These are phyloP conservation scores for Penicillium robsamsonii DNA, from an alignment of 495 filamentous ascomycete species.

Conservation along the genomic window DNA sequence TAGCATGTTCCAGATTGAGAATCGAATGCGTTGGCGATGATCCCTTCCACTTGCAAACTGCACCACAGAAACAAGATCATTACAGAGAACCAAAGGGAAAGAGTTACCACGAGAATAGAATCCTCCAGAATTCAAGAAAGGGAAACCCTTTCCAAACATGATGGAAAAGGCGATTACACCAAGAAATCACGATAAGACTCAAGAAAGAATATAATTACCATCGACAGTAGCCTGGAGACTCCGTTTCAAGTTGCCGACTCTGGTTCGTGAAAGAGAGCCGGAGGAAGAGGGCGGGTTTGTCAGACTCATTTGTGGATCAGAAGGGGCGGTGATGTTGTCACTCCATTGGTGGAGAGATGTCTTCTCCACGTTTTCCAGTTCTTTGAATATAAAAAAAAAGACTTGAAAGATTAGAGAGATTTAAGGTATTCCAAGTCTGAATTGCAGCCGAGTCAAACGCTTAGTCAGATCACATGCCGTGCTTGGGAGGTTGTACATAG, in stretches of 20 bases:
- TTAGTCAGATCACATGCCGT: slow-evolving; percentile 9
- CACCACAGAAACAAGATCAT: slow-evolving; percentile 13
- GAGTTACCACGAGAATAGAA: slow-evolving; percentile 52
- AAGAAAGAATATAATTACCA: slow-evolving; percentile 54
- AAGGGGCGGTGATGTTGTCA: neutral
- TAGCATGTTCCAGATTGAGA: slow-evolving; percentile 15
- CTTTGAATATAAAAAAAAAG: neutral
- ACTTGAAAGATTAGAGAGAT: neutral
- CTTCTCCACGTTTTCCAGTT: slow-evolving; percentile 8
- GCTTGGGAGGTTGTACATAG: neutral
- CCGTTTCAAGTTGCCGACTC: slow-evolving; percentile 59
- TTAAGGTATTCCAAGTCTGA: neutral
- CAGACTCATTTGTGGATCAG: slow-evolving; percentile 46
- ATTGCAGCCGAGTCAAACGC: slow-evolving; percentile 2
- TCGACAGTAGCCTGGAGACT: slow-evolving; percentile 75
- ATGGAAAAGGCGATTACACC: slow-evolving; percentile 17
- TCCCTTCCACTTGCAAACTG: slow-evolving; percentile 19
- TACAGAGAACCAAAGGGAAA: slow-evolving; percentile 25
- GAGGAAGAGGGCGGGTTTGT: slow-evolving; percentile 58
- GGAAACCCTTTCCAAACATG: slow-evolving; percentile 46
- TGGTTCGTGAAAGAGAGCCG: slow-evolving; percentile 48
- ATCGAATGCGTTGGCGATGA: slow-evolving; percentile 3
- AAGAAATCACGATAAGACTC: slow-evolving; percentile 11
- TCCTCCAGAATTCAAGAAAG: slow-evolving; percentile 44
- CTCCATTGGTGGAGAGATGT: slow-evolving; percentile 5